A percentile compares a stretch with the other conserved stretches of the same genome.
Conservation (phyloP, 257 asterid genomes). For the Solanum peruvianum region DNA sequence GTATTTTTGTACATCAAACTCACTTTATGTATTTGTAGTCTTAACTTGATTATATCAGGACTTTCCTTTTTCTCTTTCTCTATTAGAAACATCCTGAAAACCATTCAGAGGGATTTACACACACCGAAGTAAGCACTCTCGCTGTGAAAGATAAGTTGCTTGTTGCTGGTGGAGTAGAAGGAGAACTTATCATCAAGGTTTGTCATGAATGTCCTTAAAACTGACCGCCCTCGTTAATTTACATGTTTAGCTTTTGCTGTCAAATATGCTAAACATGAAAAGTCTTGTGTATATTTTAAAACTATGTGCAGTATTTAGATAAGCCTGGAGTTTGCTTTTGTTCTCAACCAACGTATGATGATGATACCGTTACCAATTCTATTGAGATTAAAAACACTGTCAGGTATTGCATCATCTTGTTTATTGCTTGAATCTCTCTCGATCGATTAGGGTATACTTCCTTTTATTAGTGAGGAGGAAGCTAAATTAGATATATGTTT, state of each 20-base stretch:
- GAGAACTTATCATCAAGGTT: conserved; percentile 86
- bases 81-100: conserved; percentile 87
- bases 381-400: conserved; percentile 56
- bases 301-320: conserved; percentile 55
- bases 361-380: conserved; percentile 80
- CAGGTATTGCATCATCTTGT: conserved; percentile 30
- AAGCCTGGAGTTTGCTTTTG: conserved; percentile 72
- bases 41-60: not conserved
- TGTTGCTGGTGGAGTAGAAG: conserved; percentile 77
- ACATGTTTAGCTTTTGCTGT: not conserved
- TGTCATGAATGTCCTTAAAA: not conserved
- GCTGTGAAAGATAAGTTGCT: conserved; percentile 42
- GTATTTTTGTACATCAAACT: not conserved
- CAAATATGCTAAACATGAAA: not conserved
- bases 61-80: not conserved
- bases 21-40: not conserved
- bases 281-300: not conserved
- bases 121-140: conserved; percentile 83
- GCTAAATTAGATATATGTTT: conserved; percentile 12
- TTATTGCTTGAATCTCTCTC: not conserved
- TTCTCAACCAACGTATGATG: conserved; percentile 75
- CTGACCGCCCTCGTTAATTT: not conserved
- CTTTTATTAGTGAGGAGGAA: not conserved
- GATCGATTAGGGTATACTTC: not conserved
- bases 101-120: conserved; percentile 50